These are phyloP conservation scores for Perkinsus olseni DNA, from an alignment of 169 alveolate genomes.

Conservation along the genomic window DNA sequence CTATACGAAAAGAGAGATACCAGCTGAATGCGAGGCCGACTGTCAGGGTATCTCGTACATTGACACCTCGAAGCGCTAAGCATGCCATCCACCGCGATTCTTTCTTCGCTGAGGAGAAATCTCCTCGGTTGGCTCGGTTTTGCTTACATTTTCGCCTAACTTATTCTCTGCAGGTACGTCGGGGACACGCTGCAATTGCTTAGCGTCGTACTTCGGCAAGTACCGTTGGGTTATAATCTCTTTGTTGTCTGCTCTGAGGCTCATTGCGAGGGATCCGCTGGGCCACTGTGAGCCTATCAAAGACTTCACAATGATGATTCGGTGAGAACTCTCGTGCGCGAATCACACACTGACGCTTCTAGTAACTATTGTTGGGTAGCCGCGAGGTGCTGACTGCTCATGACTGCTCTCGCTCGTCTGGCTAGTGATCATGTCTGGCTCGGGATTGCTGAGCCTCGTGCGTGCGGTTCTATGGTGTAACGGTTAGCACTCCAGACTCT, in stretches of 20 bases:
- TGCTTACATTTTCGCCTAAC: too few relatives aligned
- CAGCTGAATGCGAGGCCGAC: neutral
- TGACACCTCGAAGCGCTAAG: neutral
- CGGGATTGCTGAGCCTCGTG: too few relatives aligned
- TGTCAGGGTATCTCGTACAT: neutral
- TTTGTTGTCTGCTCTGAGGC: neutral
- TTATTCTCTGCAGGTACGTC: neutral
- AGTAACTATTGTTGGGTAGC: too few relatives aligned
- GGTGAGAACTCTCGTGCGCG: neutral
- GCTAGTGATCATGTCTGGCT: too few relatives aligned
- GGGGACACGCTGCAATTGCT: neutral
- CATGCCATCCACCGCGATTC: neutral
- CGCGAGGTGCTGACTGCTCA: too few relatives aligned
- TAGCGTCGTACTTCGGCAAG: neutral
- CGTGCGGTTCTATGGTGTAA: neutral
- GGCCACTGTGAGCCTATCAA: neutral
- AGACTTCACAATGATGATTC: neutral
- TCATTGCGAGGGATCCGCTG: neutral
- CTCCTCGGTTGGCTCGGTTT: neutral
- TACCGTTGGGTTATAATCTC: neutral
- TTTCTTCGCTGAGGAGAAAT: neutral
- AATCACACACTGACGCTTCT: too few relatives aligned
- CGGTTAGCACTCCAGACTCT: slow-evolving; percentile 4
- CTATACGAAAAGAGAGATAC: neutral
- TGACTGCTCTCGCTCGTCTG: too few relatives aligned